Evolutionary conservation across 163 green algal species (phyloP).

Genomic region (Scenedesmus sp.): DNA sequence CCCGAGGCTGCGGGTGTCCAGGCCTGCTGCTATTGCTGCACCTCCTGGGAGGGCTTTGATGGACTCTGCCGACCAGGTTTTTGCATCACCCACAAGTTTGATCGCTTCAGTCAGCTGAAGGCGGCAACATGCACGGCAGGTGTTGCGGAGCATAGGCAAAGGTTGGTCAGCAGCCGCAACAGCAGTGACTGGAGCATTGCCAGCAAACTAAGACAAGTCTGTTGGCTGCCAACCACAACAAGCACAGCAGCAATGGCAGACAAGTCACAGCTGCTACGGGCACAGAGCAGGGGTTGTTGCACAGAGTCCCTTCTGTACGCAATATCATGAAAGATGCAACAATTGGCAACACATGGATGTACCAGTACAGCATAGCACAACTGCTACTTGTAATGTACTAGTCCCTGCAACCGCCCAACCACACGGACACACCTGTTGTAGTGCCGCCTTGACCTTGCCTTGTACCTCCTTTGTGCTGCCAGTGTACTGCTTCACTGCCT

Average conservation of each 20-base stretch:
- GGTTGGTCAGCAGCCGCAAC: too few species aligned
- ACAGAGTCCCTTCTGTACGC: too few species aligned
- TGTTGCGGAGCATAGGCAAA: background rate
- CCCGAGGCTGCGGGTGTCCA: background rate
- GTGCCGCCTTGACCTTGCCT: background rate
- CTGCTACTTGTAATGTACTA: background rate
- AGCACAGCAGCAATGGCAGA: too few species aligned
- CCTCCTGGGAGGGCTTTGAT: background rate
- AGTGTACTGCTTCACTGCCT: constrained; percentile 5
- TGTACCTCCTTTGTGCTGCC: constrained; percentile 11
- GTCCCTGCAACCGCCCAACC: too few species aligned
- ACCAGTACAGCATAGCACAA: background rate
- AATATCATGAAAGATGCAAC: too few species aligned
- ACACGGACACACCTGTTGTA: background rate
- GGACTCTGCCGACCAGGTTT: background rate
- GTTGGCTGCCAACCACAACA: too few species aligned
- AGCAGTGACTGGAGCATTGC: too few species aligned
- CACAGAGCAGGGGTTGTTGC: too few species aligned
- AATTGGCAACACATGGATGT: too few species aligned
- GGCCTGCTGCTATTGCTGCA: background rate
- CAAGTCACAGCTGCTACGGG: too few species aligned
- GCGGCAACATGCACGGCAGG: background rate
- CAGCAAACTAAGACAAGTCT: too few species aligned
- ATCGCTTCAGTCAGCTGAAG: background rate
- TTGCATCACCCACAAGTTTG: background rate